These are phyloP conservation scores for Venturia pyrina DNA, from an alignment of 2,329 filamentous ascomycete genomes.

Conservation along the genomic window DNA sequence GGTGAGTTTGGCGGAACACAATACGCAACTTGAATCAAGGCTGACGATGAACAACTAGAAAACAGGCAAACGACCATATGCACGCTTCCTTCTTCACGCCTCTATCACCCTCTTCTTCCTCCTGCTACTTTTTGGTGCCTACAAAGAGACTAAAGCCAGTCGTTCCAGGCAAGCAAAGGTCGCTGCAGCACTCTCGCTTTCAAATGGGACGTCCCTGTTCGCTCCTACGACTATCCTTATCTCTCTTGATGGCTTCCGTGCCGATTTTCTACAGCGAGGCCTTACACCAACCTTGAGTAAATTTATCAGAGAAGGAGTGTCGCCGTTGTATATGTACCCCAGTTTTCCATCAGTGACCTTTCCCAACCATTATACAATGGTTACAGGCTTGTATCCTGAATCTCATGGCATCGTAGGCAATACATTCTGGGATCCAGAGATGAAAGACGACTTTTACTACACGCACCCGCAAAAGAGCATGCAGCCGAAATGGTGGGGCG, in stretches of 20 bases:
- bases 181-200: constrained; percentile 28
- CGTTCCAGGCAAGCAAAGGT: constrained; percentile 17
- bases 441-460: constrained; percentile 77
- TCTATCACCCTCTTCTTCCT: constrained; percentile 44
- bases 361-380: constrained; percentile 85
- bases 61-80: constrained; percentile 15
- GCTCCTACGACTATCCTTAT: constrained; percentile 87
- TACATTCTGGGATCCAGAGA: constrained; percentile 77
- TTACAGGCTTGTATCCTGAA: constrained; percentile 86
- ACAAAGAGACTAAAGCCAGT: constrained; percentile 5
- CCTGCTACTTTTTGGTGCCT: constrained; percentile 37
- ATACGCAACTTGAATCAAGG: background rate
- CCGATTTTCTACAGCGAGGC: constrained; percentile 77
- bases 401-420: constrained; percentile 90
- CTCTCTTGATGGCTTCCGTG: constrained; percentile 90
- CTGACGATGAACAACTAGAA: constrained; percentile 9
- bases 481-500: constrained; percentile 87
- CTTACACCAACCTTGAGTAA: constrained; percentile 73
- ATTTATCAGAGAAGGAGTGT: constrained; percentile 74
- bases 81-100: constrained; percentile 29
- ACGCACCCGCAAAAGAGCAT: constrained; percentile 67
- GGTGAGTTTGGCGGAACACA: constrained; percentile 15
- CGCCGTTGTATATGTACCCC: constrained; percentile 83
- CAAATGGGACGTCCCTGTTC: constrained; percentile 83
- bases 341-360: constrained; percentile 96